Percentiles rank a stretch among this genome's conserved stretches.
phyloP scores from a whole-genome alignment of 441 rosid genomes.

The Cnidoscolus chayamansa region DNA sequence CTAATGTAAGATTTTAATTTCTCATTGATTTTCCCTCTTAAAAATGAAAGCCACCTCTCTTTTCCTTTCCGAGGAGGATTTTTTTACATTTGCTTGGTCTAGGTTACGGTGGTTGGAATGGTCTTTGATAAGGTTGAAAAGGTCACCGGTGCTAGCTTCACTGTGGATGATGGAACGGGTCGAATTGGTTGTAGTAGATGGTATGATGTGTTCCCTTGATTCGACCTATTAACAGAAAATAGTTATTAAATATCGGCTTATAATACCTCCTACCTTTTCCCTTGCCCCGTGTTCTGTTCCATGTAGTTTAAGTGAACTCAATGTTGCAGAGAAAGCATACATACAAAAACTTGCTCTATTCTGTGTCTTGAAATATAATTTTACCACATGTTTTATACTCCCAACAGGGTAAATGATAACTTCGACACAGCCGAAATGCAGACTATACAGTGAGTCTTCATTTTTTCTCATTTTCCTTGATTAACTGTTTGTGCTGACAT shows the following conservation, averaged over 20 bases:
- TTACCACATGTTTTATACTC: background rate
- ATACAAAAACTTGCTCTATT: background rate
- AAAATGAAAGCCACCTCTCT: background rate
- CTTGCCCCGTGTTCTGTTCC: background rate
- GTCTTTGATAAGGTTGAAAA: conserved; percentile 56
- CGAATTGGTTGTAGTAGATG: conserved; percentile 73
- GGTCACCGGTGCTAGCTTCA: conserved; percentile 64
- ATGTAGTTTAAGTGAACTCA: background rate
- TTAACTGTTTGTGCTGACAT: background rate
- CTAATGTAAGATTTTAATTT: conserved; percentile 40
- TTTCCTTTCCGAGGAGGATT: background rate
- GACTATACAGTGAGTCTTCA: conserved; percentile 48
- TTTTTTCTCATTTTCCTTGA: background rate
- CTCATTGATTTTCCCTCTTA: too few relatives aligned
- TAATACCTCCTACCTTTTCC: background rate
- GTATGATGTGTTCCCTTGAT: conserved; percentile 33
- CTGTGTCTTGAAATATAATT: background rate
- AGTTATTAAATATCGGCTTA: background rate
- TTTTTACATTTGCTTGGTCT: conserved; percentile 10
- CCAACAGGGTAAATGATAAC: conserved; percentile 64
- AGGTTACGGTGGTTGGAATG: conserved; percentile 81
- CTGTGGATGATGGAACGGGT: conserved; percentile 87
- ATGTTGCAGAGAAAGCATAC: background rate
- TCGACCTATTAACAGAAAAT: background rate
- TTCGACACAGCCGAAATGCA: conserved; percentile 71